These are phyloP conservation scores for Kwoniella dendrophila DNA, from an alignment of 768 basidiomycete genomes.

Conservation along the genomic window DNA sequence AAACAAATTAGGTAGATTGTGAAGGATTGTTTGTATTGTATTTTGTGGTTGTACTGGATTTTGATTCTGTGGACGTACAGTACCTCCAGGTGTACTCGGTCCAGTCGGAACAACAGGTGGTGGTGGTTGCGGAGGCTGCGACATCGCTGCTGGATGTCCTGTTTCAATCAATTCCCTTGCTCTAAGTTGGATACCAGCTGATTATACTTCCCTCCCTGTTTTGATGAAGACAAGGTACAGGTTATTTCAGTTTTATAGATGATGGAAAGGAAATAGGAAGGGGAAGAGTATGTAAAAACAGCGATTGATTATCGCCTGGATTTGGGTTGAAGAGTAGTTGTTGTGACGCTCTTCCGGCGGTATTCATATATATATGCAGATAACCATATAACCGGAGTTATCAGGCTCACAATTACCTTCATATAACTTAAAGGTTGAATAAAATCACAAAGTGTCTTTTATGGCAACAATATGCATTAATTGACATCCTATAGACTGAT, in stretches of 20 bases:
- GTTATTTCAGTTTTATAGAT: background rate
- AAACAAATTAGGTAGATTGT: conserved; percentile 26
- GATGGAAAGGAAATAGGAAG: background rate
- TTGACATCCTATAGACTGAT: no score
- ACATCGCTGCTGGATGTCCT: background rate
- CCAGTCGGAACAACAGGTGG: background rate
- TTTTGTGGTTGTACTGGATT: background rate
- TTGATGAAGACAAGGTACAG: background rate
- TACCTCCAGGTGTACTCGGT: conserved; percentile 11
- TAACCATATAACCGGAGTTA: no score
- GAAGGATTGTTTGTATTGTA: conserved; percentile 24
- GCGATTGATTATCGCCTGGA: background rate
- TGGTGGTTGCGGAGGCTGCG: conserved; percentile 1
- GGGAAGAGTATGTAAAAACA: background rate
- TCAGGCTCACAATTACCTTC: conserved; percentile 18
- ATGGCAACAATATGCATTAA: no score
- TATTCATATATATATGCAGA: no score
- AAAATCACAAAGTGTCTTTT: no score
- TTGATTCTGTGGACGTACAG: background rate
- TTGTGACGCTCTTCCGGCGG: background rate
- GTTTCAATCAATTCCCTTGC: background rate
- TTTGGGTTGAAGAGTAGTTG: conserved; percentile 3
- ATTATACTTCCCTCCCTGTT: background rate
- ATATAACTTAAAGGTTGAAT: background rate
- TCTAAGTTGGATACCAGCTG: background rate